A percentile compares a stretch with the other conserved stretches of the same genome.
These are phyloP conservation scores for Magnaporthiopsis rhizophila DNA, from an alignment of 2,329 filamentous ascomycete species.

Conservation along the genomic window DNA sequence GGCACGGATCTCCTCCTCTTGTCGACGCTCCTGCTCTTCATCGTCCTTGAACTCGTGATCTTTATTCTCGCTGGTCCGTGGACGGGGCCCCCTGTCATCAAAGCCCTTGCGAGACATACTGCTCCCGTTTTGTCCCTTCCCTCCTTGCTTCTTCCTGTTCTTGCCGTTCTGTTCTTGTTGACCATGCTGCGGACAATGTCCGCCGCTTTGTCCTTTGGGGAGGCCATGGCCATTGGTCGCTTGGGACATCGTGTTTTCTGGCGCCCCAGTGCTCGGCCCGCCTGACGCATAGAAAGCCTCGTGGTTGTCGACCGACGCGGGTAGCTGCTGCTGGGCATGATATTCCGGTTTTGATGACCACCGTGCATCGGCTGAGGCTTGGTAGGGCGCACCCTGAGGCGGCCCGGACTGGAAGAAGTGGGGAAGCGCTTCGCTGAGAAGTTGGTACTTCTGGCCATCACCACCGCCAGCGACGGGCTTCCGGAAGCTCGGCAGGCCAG, in stretches of 20 bases:
- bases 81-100: conserved; percentile 8
- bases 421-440: conserved; percentile 32
- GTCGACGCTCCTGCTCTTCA: conserved; percentile 20
- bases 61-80: conserved; percentile 8
- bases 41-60: conserved; percentile 17
- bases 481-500: conserved; percentile 21
- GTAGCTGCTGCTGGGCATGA: conserved; percentile 2
- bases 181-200: conserved; percentile 1
- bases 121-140: conserved; percentile 3
- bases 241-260: not conserved
- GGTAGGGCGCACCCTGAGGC: not conserved
- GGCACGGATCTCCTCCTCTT: conserved; percentile 22
- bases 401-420: conserved; percentile 19
- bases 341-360: conserved; percentile 5
- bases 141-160: conserved; percentile 13
- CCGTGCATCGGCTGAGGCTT: not conserved
- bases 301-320: conserved; percentile 6
- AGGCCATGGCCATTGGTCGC: not conserved
- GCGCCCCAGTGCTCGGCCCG: not conserved
- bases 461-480: conserved; percentile 17
- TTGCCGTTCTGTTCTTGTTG: conserved; percentile 4
- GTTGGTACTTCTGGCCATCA: conserved; percentile 23
- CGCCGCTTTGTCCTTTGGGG: conserved; percentile 13
- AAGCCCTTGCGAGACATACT: not conserved
- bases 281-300: conserved; percentile 6